Evolutionary conservation across 2,329 filamentous ascomycete genomes (phyloP).

Genomic region (Xylaria polymorpha): DNA sequence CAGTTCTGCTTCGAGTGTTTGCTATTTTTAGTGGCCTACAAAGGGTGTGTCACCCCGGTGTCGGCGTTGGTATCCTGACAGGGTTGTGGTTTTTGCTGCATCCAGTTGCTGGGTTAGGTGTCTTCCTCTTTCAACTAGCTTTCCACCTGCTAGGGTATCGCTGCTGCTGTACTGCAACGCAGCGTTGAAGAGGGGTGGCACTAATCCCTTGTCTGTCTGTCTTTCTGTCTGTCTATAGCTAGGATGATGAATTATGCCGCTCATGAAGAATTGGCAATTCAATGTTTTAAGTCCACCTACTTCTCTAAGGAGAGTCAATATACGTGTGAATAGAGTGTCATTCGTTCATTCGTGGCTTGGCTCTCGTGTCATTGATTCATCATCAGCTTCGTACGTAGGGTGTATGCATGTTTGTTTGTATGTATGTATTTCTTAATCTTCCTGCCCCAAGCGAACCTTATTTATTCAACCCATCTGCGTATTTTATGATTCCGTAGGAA

Average conservation of each 20-base stretch:
- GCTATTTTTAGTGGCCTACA: conserved; percentile 12
- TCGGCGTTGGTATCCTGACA: conserved; percentile 18
- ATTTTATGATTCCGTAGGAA: too few relatives aligned
- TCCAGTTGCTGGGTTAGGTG: conserved; percentile 6
- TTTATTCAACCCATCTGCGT: background rate
- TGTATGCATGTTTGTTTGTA: background rate
- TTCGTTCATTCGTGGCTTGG: background rate
- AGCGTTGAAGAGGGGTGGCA: conserved; percentile 24
- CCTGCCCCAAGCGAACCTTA: background rate
- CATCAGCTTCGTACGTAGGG: background rate
- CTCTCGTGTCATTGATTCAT: background rate
- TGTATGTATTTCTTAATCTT: background rate
- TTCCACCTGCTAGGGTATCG: background rate
- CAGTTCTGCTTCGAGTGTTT: conserved; percentile 16
- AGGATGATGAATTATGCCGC: conserved; percentile 23
- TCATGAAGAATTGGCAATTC: conserved; percentile 8
- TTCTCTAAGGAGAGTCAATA: background rate
- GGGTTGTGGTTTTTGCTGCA: background rate
- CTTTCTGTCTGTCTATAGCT: background rate
- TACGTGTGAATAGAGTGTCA: conserved; percentile 13
- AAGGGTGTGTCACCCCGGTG: conserved; percentile 6
- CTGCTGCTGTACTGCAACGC: conserved; percentile 7
- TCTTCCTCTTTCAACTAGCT: conserved; percentile 5
- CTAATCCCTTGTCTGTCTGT: background rate
- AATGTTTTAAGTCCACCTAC: background rate